Base-by-base conservation (phyloP, 169 alveolate genomes). In the Babesia sp. region DNA sequence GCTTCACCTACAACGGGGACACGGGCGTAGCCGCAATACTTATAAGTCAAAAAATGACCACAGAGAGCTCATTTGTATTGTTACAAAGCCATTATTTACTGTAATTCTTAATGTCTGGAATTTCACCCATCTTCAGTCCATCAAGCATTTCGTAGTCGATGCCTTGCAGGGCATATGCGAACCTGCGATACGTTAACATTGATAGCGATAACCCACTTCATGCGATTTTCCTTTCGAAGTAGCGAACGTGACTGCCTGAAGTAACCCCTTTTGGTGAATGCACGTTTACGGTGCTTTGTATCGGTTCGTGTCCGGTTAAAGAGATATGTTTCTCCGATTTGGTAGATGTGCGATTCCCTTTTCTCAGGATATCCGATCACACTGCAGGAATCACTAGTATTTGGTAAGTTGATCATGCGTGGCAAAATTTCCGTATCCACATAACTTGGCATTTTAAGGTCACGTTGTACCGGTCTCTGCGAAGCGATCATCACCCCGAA, bases 121-220 rank as follows among this genome's bases (percentile, higher is more conserved):
- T 66, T 39, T 78, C 86, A 39, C 86, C 86, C 80, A 56, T 66
- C 60, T 67, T 69, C n/a, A 78, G 54, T 28, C 66, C 41, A 64
- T 68, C 86, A 12, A 78, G 42, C 74, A 59, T 44, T 33, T 78
- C 86, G 44, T 78, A 78, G 68, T 78, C 86, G n/a, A 78, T 78
- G 59, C 86, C 86, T 67, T 78, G 82, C 24, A 78, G 68, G 39
- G 82, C 80, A 36, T 68, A 78, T 7, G 86, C 86, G 41, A 50
- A 78, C 69, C 86, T 78, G 50, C 34, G 22, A 51, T 5, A n/a
- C n/a, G 33, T 26, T 68, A 11, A 54, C 9, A 7, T 31, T 8
- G 18, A 24, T 14, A 16, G 5, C 16, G 34, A 4, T 26, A 14
- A 58, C 81, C 61, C 29, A 78, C 86, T 67, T 63, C 66, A 78